These are phyloP conservation scores for Ogataea methanolica DNA, from an alignment of 805 yeast species.

Conservation along the genomic window DNA sequence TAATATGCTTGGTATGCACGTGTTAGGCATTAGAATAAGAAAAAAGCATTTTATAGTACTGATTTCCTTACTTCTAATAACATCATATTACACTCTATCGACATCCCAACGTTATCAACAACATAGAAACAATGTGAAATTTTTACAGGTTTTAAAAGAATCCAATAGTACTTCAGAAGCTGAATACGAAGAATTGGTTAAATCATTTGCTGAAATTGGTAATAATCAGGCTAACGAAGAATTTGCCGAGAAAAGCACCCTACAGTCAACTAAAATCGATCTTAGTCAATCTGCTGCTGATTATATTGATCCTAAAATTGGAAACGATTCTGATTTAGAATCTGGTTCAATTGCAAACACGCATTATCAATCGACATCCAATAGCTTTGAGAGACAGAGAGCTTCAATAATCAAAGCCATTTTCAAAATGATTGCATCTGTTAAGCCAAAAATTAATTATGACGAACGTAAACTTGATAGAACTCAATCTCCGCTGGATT, in stretches of 20 bases:
- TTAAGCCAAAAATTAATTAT: conserved; percentile 12
- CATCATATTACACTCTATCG: not conserved
- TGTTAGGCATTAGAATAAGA: not conserved
- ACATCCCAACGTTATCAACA: not conserved
- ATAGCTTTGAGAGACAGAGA: conserved; percentile 10
- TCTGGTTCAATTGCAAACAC: not conserved
- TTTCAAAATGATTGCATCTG: conserved; percentile 16
- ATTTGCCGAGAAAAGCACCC: not conserved
- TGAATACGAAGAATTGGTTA: not conserved
- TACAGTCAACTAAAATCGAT: not conserved
- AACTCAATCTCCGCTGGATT: conserved; percentile 11
- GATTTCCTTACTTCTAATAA: not conserved
- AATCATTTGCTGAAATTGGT: not conserved
- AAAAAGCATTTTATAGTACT: not conserved
- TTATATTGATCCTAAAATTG: not conserved
- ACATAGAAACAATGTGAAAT: not conserved
- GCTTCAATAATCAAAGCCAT: conserved; percentile 18
- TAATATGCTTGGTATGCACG: not conserved
- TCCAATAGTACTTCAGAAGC: not conserved
- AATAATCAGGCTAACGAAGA: not conserved
- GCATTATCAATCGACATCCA: not conserved
- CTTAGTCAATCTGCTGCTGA: not conserved
- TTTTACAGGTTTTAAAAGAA: not conserved
- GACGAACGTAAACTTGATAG: conserved; percentile 7
- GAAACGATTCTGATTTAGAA: not conserved